phyloP scores from a whole-genome alignment of 495 filamentous ascomycete species.

The Halenospora varia region DNA sequence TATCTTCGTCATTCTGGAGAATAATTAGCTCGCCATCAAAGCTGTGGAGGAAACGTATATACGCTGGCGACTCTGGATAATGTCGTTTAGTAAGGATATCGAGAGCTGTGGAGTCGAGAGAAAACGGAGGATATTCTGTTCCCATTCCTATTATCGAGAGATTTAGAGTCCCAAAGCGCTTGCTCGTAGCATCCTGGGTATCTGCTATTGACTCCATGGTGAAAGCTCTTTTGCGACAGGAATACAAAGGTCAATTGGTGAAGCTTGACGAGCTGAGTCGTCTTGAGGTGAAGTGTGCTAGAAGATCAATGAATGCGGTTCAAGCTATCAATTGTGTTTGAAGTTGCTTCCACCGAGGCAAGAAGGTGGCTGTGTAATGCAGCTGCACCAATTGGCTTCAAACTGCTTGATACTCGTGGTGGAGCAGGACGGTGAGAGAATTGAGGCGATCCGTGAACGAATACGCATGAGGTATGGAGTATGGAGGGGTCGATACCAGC shows the following conservation, averaged over 20 bases:
- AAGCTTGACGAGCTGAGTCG: neutral
- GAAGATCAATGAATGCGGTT: neutral
- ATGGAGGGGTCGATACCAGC: neutral
- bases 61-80: constrained; percentile 48
- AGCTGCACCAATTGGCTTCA: neutral
- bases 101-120: constrained; percentile 35
- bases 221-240: neutral
- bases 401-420: constrained; percentile 6
- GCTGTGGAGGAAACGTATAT: constrained; percentile 20
- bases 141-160: constrained; percentile 49
- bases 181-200: constrained; percentile 9
- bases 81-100: constrained; percentile 40
- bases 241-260: neutral
- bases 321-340: neutral
- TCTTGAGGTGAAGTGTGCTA: too few relatives aligned
- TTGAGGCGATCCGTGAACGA: neutral
- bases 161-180: constrained; percentile 25
- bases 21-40: constrained; percentile 2
- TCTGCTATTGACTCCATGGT: constrained; percentile 9
- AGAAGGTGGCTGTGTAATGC: neutral
- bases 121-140: constrained; percentile 45
- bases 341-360: constrained; percentile 4
- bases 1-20: constrained; percentile 49
- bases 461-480: constrained; percentile 1
- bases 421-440: neutral